Evolutionary conservation across 1,284 basidiomycete species (phyloP), one percentile per base, ranked within the genome.

Genomic region (Ustilago cynodontis): DNA sequence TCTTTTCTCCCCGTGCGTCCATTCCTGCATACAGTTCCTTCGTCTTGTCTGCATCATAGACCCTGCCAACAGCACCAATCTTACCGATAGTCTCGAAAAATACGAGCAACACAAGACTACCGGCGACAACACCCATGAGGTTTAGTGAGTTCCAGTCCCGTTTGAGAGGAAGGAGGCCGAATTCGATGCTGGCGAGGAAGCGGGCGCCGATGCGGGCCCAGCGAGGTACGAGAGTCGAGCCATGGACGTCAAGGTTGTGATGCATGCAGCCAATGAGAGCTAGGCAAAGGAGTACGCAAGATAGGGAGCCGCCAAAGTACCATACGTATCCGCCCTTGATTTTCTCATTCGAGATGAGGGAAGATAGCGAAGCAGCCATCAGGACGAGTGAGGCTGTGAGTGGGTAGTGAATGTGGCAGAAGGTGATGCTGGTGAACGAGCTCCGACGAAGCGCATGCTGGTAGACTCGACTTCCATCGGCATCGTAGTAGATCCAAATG

Each of bases 381-480:
- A 85, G 59, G 18, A 86, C 78, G 9, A 86, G 57, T 13, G 76
- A 63, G 0, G 83, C 84, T 4, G 77, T 79, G 1, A 86, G 69
- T 1, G 86, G 84, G 22, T 81, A 86, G 57, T 86, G 86, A 4
- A 86, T 58, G 37, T 79, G 75, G 14, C 77, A 70, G 43, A 82
- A 86, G n/a, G 71, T 67, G 52, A 85, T 79, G 10, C 76, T 71
- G 14, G 83, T 79, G 29, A 80, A 78, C 55, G 78, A 78, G 71
- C 86, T 79, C 6, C 85, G 65, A 1, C 83, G 71, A 2, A 86
- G 71, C 0, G 85, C 85, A 47, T 86, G 86, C 24, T 84, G 77
- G 65, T 80, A 86, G 6, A 79, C 80, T 3, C 86, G 65, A 3
- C 74, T 79, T 28, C 68, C 72, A 57, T 86, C 85, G 0, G 71